Evolutionary conservation across 768 basidiomycete genomes (phyloP).

Genomic region (Pholiota conissans): DNA sequence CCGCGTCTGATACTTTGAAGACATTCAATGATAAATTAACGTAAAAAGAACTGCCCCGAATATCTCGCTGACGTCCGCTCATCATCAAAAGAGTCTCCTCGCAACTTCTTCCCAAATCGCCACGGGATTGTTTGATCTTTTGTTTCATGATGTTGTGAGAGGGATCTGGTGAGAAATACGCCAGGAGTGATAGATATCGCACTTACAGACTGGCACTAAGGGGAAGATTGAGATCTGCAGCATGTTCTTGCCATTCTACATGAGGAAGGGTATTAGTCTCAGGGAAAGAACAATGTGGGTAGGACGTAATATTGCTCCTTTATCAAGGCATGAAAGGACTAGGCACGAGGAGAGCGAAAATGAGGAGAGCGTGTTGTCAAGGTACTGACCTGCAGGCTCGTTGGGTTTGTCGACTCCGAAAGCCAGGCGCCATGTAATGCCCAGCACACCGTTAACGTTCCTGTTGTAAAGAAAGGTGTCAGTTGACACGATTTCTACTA

Average conservation of each 20-base stretch:
- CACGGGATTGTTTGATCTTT: constrained; percentile 43
- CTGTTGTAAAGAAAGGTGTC: constrained; percentile 23
- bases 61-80: not conserved
- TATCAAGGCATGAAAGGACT: not conserved
- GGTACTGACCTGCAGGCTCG: constrained; percentile 53
- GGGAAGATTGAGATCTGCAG: constrained; percentile 53
- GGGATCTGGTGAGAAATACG: not conserved
- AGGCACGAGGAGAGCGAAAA: not conserved
- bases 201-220: constrained; percentile 50
- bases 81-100: constrained; percentile 20
- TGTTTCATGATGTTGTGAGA: constrained; percentile 38
- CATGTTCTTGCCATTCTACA: constrained; percentile 60
- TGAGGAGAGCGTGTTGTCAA: not conserved
- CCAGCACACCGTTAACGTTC: constrained; percentile 55
- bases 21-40: not conserved
- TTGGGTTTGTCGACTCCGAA: constrained; percentile 54
- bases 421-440: constrained; percentile 64
- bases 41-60: not conserved
- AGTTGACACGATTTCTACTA: not conserved
- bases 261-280: not conserved
- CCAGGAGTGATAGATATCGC: constrained; percentile 10
- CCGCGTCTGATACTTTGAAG: no score
- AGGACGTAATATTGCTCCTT: not conserved
- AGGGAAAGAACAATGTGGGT: not conserved
- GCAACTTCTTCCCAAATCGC: constrained; percentile 56